Conservation (phyloP, 352 stramenopile species). For the Elongisporangium undulatum region DNA sequence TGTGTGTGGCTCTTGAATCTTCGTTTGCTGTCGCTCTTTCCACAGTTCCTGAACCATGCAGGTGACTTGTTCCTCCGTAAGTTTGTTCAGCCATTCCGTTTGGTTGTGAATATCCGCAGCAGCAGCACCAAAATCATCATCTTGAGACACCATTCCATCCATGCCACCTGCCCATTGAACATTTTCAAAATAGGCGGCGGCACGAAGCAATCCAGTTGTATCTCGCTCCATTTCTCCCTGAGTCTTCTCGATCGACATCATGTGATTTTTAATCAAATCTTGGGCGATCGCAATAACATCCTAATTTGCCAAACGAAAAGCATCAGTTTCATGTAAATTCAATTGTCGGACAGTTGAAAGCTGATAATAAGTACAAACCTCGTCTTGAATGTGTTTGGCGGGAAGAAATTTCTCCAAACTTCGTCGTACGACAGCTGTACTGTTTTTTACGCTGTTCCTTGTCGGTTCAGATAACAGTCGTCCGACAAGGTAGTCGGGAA, state of each 20-base stretch:
- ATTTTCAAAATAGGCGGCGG: constrained; percentile 32
- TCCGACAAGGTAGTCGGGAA: constrained; percentile 30
- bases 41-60: constrained; percentile 35
- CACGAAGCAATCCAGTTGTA: constrained; percentile 25
- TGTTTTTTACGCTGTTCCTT: not conserved
- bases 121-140: not conserved
- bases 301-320: constrained; percentile 2
- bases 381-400: constrained; percentile 18
- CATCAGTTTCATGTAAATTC: not conserved
- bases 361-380: constrained; percentile 8
- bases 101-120: constrained; percentile 7
- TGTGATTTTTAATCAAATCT: constrained; percentile 26
- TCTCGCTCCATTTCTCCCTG: constrained; percentile 11
- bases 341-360: not conserved
- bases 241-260: constrained; percentile 2
- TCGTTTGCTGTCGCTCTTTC: constrained; percentile 13
- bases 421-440: constrained; percentile 13
- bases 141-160: constrained; percentile 4
- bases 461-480: constrained; percentile 15
- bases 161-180: not conserved
- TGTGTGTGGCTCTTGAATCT: too few relatives aligned
- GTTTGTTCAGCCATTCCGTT: constrained; percentile 25
- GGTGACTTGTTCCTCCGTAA: constrained; percentile 46
- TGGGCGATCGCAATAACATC: constrained; percentile 27
- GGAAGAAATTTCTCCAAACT: constrained; percentile 33